These are phyloP conservation scores for Cicer cuneatum DNA, from an alignment of 306 rosid genomes.

Conservation along the genomic window DNA sequence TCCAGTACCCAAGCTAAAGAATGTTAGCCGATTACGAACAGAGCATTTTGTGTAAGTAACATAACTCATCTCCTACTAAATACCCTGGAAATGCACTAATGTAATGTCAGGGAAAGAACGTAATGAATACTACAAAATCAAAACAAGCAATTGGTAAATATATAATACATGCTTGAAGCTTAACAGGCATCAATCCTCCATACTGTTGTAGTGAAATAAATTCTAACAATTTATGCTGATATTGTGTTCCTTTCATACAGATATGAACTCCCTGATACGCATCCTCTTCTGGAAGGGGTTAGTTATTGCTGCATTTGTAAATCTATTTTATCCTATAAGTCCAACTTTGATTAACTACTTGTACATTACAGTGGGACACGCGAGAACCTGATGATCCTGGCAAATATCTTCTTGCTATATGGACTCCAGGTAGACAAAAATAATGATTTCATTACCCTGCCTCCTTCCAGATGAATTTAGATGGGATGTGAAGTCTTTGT, in stretches of 20 bases:
- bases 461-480: conserved; percentile 32
- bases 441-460: conserved; percentile 3
- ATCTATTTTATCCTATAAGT: conserved; percentile 19
- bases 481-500: conserved; percentile 31
- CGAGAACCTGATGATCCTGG: conserved; percentile 97
- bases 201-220: conserved; percentile 21
- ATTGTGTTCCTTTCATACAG: conserved; percentile 65
- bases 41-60: conserved; percentile 95
- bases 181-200: conserved; percentile 17
- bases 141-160: conserved; percentile 6
- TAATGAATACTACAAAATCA: background rate
- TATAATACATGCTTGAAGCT: background rate
- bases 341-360: conserved; percentile 34
- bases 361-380: conserved; percentile 68
- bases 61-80: conserved; percentile 40
- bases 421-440: conserved; percentile 90
- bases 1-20: conserved; percentile 89
- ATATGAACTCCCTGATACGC: conserved; percentile 94
- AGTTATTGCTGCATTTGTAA: conserved; percentile 46
- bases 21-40: conserved; percentile 84
- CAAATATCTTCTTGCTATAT: conserved; percentile 90
- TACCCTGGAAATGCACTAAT: conserved; percentile 24
- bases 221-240: conserved; percentile 41
- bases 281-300: conserved; percentile 91
- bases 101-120: background rate